Conservation (phyloP, 2,329 filamentous ascomycete genomes). For the Phialocephala subalpina region DNA sequence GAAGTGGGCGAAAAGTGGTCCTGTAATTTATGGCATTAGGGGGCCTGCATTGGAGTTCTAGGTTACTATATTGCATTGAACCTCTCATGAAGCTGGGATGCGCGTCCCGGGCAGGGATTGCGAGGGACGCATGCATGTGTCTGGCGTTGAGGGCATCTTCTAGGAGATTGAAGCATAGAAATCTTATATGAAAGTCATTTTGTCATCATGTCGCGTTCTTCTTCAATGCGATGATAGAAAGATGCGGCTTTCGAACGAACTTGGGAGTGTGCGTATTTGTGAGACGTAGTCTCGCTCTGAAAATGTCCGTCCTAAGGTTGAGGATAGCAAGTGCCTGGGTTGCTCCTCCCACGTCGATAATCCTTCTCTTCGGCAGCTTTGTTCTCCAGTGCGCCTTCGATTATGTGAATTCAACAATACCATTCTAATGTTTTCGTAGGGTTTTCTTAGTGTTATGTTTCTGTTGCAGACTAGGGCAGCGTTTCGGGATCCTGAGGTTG, state of each 20-base stretch:
- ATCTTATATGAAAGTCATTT: conserved; percentile 10
- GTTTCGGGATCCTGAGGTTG: too few relatives aligned
- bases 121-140: conserved; percentile 10
- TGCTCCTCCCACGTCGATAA: neutral
- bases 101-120: neutral
- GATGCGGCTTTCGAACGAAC: too few relatives aligned
- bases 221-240: too few relatives aligned
- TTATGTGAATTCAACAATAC: neutral
- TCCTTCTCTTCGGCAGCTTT: neutral
- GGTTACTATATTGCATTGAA: neutral
- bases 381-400: neutral
- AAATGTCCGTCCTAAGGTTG: neutral
- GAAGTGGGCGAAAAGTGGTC: neutral
- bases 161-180: neutral
- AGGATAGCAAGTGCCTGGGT: neutral
- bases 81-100: neutral
- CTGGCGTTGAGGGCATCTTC: conserved; percentile 16
- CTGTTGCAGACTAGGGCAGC: too few relatives aligned
- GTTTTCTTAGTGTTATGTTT: too few relatives aligned
- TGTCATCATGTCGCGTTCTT: neutral
- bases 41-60: conserved; percentile 19
- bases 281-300: neutral
- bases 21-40: neutral
- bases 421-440: neutral
- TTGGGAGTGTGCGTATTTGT: too few relatives aligned